Evolutionary conservation across 495 filamentous ascomycete genomes (phyloP).

Genomic region (Xeromyces bisporus): DNA sequence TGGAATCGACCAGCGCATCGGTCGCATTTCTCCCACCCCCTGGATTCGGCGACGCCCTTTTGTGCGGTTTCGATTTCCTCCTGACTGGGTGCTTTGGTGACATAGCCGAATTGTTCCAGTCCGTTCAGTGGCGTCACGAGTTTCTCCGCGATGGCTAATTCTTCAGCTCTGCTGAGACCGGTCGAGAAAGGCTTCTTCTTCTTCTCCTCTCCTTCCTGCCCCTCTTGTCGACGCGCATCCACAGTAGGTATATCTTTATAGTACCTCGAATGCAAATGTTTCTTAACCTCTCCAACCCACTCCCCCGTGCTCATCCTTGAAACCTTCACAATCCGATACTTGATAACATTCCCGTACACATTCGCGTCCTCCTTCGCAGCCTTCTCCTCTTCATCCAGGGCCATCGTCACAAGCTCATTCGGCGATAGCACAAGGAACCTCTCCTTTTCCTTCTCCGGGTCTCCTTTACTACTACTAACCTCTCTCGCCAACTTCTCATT

Average conservation of each 20-base stretch:
- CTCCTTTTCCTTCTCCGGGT: conserved; percentile 26
- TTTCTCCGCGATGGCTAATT: conserved; percentile 42
- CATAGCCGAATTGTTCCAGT: conserved; percentile 56
- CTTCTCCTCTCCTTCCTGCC: conserved; percentile 6
- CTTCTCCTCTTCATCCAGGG: conserved; percentile 73
- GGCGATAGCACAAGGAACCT: conserved; percentile 42
- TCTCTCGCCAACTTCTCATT: conserved; percentile 38
- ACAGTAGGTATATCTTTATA: conserved; percentile 21
- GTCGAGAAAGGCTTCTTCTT: conserved; percentile 36
- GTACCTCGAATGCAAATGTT: conserved; percentile 25
- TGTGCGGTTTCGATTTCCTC: conserved; percentile 44
- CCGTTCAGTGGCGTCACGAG: conserved; percentile 42
- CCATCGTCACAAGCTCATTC: conserved; percentile 57
- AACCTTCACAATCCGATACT: conserved; percentile 53
- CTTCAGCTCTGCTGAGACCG: conserved; percentile 46
- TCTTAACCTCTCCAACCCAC: conserved; percentile 39
- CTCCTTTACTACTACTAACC: no score
- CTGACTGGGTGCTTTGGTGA: conserved; percentile 42
- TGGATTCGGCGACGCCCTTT: conserved; percentile 43
- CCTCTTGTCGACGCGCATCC: no score
- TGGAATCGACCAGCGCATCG: conserved; percentile 76
- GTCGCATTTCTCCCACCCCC: conserved; percentile 76
- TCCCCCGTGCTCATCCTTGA: conserved; percentile 51
- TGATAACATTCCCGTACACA: conserved; percentile 71
- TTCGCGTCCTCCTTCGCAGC: conserved; percentile 43